Conservation (phyloP, 768 basidiomycete genomes). For the Tephrocybe sp. region DNA sequence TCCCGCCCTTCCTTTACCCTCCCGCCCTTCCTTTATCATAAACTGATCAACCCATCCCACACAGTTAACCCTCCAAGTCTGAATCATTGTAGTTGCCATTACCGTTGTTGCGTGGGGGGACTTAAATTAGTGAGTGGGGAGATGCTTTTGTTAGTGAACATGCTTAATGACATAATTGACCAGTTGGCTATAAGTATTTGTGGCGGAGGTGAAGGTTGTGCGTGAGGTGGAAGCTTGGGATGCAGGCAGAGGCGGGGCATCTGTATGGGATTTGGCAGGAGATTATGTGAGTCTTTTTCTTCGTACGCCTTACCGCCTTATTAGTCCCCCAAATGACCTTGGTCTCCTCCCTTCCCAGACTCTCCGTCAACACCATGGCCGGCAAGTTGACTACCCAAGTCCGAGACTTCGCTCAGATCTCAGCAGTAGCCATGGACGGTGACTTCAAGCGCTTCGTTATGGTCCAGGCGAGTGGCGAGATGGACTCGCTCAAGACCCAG, state of each 20-base stretch:
- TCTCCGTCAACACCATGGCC: conserved; percentile 98
- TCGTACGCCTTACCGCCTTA: no score
- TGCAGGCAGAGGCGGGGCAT: conserved; percentile 95
- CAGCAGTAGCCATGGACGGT: conserved; percentile 97
- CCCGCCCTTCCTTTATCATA: no score
- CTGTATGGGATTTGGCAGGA: conserved; percentile 99
- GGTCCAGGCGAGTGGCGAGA: conserved; percentile 96
- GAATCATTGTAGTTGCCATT: conserved; percentile 90
- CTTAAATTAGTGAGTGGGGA: conserved; percentile 93
- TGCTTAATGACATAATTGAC: conserved; percentile 87
- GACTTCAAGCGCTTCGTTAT: conserved; percentile 99
- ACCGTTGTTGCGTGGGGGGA: conserved; percentile 95
- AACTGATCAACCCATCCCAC: no score
- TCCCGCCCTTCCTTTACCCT: no score
- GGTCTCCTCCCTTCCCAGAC: conserved; percentile 52
- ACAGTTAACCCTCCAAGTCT: conserved; percentile 89
- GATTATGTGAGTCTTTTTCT: conserved; percentile 77
- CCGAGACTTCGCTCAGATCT: conserved; percentile 97
- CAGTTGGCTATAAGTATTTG: conserved; percentile 57
- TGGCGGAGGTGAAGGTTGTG: conserved; percentile 84
- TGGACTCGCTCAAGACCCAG: conserved; percentile 99
- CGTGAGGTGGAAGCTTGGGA: conserved; percentile 97
- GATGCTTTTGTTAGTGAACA: conserved; percentile 92
- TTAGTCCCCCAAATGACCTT: not conserved
- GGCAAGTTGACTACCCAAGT: conserved; percentile 97